phyloP scores from a whole-genome alignment of 495 filamentous ascomycete genomes.

The Bombardia bombarda region DNA sequence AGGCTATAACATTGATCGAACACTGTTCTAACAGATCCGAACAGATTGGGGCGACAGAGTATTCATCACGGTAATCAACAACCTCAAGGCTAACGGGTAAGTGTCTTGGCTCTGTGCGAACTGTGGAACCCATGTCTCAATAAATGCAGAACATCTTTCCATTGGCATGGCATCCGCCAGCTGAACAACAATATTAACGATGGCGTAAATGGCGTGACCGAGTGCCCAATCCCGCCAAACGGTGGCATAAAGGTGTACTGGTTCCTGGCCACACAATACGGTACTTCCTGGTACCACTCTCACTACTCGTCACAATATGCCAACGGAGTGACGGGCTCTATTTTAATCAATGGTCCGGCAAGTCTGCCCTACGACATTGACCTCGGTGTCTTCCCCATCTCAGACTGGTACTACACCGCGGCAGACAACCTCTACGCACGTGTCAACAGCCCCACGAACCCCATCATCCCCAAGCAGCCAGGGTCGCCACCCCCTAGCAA shows the following conservation, averaged over 20 bases:
- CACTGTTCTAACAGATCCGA: neutral
- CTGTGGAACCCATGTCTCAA: neutral
- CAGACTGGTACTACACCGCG: conserved; percentile 37
- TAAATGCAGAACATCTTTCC: conserved; percentile 29
- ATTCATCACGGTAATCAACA: conserved; percentile 48
- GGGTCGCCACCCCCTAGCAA: conserved; percentile 19
- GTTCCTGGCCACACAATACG: conserved; percentile 47
- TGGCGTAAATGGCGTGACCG: conserved; percentile 45
- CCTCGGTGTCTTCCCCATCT: conserved; percentile 42
- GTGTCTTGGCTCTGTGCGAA: neutral
- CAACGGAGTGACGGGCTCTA: conserved; percentile 42
- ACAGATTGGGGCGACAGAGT: conserved; percentile 52
- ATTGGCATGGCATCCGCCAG: conserved; percentile 16
- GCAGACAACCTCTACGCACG: conserved; percentile 17
- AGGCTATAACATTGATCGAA: no score
- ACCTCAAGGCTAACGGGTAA: conserved; percentile 31
- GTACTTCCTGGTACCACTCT: conserved; percentile 47
- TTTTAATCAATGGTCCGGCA: conserved; percentile 52
- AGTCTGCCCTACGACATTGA: conserved; percentile 51
- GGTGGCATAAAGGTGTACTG: conserved; percentile 33
- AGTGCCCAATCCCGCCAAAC: conserved; percentile 46
- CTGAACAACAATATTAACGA: conserved; percentile 1
- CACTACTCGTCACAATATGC: conserved; percentile 51
- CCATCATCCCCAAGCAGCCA: conserved; percentile 10
- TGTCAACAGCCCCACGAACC: neutral